These are phyloP conservation scores for Cercospora brassicicola DNA, from an alignment of 2,329 filamentous ascomycete species.

Conservation along the genomic window DNA sequence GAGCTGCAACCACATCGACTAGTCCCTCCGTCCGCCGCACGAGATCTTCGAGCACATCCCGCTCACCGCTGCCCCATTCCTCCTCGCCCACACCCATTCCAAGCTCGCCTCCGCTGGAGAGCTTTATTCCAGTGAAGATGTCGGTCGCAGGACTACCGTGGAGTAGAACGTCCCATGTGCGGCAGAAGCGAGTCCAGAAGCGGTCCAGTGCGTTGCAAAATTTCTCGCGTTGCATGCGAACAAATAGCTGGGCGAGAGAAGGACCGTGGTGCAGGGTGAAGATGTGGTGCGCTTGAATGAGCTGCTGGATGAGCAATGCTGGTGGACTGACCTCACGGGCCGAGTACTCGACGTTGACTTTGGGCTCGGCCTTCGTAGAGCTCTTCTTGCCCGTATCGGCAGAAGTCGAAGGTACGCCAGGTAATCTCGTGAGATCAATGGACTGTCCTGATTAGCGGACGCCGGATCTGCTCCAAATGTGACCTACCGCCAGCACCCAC, in stretches of 20 bases:
- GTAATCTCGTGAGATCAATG: conserved; percentile 76
- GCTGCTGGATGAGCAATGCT: conserved; percentile 72
- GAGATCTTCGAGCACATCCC: conserved; percentile 90
- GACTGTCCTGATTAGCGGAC: conserved; percentile 53
- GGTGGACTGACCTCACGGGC: conserved; percentile 85
- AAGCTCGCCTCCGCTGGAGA: conserved; percentile 86
- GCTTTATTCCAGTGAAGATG: conserved; percentile 78
- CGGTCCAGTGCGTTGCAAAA: conserved; percentile 72
- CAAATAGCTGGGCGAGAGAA: conserved; percentile 69
- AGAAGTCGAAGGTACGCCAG: conserved; percentile 46
- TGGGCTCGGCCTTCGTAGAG: conserved; percentile 23
- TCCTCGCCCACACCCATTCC: conserved; percentile 95
- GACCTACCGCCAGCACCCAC: conserved; percentile 88
- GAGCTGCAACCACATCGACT: conserved; percentile 81
- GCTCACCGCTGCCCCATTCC: conserved; percentile 87
- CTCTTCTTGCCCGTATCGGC: conserved; percentile 32
- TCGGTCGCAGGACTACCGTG: conserved; percentile 83
- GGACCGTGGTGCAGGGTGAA: conserved; percentile 86
- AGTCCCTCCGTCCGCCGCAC: conserved; percentile 77
- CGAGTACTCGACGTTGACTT: conserved; percentile 71
- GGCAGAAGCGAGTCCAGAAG: conserved; percentile 73
- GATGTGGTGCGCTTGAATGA: conserved; percentile 75
- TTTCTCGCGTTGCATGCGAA: conserved; percentile 61
- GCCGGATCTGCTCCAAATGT: conserved; percentile 9
- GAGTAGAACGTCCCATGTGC: conserved; percentile 81